A percentile compares a stretch with the other conserved stretches of the same genome.
phyloP scores from a whole-genome alignment of 305 asterid genomes.

The Fraxinus nigra region DNA sequence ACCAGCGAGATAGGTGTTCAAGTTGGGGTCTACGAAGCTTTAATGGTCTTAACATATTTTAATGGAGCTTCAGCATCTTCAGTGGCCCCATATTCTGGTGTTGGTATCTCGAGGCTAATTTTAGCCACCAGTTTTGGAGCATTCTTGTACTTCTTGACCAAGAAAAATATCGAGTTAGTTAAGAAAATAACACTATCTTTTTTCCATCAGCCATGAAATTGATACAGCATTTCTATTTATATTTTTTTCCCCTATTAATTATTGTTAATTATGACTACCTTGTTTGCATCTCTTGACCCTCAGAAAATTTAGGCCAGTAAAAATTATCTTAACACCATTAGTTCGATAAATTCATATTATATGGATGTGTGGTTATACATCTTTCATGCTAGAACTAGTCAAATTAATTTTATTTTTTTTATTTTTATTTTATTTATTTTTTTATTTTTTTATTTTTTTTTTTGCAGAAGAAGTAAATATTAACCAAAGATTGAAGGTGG shows the following conservation, averaged over 20 bases:
- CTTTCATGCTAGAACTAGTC: neutral
- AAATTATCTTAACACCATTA: neutral
- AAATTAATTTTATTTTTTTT: neutral
- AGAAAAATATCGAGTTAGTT: constrained; percentile 88
- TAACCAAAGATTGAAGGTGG: neutral
- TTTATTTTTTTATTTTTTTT: too few relatives aligned
- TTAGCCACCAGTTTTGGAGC: constrained; percentile 95
- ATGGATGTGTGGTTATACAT: neutral
- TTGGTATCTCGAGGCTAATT: constrained; percentile 88
- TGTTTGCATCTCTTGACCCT: neutral
- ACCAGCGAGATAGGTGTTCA: constrained; percentile 76
- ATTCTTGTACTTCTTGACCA: constrained; percentile 90
- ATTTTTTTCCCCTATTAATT: neutral
- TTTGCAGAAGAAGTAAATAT: neutral
- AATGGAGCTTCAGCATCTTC: constrained; percentile 75
- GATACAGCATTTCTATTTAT: neutral
- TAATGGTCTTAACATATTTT: constrained; percentile 74
- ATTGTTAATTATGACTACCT: neutral
- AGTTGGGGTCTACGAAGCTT: constrained; percentile 96
- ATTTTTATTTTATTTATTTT: too few relatives aligned
- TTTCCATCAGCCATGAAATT: constrained; percentile 1
- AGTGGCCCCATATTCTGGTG: constrained; percentile 53
- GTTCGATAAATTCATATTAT: neutral
- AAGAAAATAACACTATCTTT: constrained; percentile 23
- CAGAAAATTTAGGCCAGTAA: neutral